Evolutionary conservation across 1,139 yeast species (phyloP), one percentile per base, ranked within the genome.

Genomic region (Sugiyamaella japonica): DNA sequence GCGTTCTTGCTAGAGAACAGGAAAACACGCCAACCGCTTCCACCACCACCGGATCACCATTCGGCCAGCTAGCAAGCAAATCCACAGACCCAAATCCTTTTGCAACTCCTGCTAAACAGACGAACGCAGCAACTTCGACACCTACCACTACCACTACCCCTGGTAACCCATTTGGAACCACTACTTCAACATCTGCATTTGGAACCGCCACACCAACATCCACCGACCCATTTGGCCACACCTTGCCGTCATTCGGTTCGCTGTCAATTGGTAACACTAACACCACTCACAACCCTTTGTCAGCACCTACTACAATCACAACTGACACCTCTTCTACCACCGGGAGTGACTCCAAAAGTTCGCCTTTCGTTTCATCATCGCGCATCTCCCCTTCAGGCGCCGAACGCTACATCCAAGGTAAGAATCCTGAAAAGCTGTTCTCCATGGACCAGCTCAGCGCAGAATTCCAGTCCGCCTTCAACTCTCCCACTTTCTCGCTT

Each of bases 401-500:
- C 28, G 56, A 53, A 17, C 40, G 46, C 6, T 53, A 43, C 20
- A 29, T 61, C 5, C 81, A 77, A 63, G 76, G 79, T 28, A 59
- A 63, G 0, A 63, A 66, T 9, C 72, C 70, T 13, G 74, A 70
- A 12, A 67, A 66, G 17, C 66, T 70, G 8, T 69, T 74, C 0
- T 65, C 66, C 1, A 58, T 68, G 8, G 72, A 70, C 0, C 78
- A 76, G 9, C 66, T 84, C 9, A 71, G 80, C 29, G 76, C 73
- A 6, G 70, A 63, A 2, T 74, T 83, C 0, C 56, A 75, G 10
- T 73, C 70, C 6, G 80, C 80, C 16, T 90, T 88, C 66, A 71
- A 75, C 58, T 77, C 83, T 0, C 64, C 69, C 0, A 55, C 60
- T 2, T 90, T 89, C 64, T 69, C 70, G 13, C 68, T 89, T 25